Base-by-base conservation (phyloP, 2,329 filamentous ascomycete genomes). In the Metarhizium rileyi region DNA sequence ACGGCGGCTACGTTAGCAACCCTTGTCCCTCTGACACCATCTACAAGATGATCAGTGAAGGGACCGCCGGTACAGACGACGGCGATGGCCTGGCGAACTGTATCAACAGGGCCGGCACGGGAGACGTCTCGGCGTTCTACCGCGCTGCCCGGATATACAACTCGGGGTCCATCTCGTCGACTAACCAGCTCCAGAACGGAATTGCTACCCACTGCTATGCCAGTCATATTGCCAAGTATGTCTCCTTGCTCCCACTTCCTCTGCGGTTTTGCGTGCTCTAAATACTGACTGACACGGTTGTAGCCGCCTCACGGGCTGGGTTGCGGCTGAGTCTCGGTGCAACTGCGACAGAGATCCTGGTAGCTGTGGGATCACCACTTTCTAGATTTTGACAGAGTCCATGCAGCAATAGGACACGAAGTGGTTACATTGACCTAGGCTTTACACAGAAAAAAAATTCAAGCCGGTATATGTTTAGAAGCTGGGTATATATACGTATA, bases 131-230 rank as follows among this genome's bases (percentile, higher is more conserved):
- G 8, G 45, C 45, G n/a, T 74, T 66, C 60, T 76, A 75, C 57
- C 66, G 63, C 43, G 72, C 69, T 1, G 70, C 72, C 20, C 62
- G 73, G 33, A 67, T 70, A 43, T 76, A 76, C 63, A 76, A 77
- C 58, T 70, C 69, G 23, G 73, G 73, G 20, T 62, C 59, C 20
- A 55, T 73, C 57, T 52, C 59, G 42, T 53, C 53, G 9, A 38
- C 60, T 36, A 53, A 52, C 22, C 65, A 73, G 54, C 59, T 72
- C 9, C 65, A 67, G 38, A 61, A 65, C 49, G 71, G 70, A 40
- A 63, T 72, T 58, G 68, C 66, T 30, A 74, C 73, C 22, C 66
- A 68, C 53, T 77, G 73, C 63, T 78, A 78, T 57, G 64, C 69
- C 10, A 68, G 63, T 18, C 75, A 78, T 53, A 63, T 78, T 52